Evolutionary conservation across 2,329 filamentous ascomycete species (phyloP), one percentile per base, ranked within the genome.

Genomic region (Penicillium vulpinum): DNA sequence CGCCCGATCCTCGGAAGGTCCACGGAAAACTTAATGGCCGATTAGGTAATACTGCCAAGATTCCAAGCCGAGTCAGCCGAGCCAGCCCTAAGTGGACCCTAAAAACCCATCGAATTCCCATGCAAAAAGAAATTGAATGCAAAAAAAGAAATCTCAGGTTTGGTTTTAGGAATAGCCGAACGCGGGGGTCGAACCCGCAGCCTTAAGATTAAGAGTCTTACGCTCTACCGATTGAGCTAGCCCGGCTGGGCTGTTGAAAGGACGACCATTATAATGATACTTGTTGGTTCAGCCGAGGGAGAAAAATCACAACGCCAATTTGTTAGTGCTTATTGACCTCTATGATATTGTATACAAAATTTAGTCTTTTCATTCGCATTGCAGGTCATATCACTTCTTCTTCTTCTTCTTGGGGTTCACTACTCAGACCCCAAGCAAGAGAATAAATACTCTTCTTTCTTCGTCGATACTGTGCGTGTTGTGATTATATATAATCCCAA

Each of bases 151-250:
- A 53, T 46, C 58, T 55, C 38, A 35, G 18, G 39, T 31, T 57
- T 45, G 22, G 53, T 56, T 58, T 62, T 61, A 64, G 60, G 60
- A 64, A 66, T 60, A 75, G 72, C 73, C 73, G 65, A 73, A 75
- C 71, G 72, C 70, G 73, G 72, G 73, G 73, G 67, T 75, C 69
- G 73, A 75, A 75, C 73, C 71, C 73, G 70, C 73, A 75, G 66
- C 73, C 73, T 75, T 75, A 72, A 73, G 73, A 72, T 73, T 77
- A 80, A 78, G 74, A 79, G 75, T 75, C 77, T 77, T 77, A 79
- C 72, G 73, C 72, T 75, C 72, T 79, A 75, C 70, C 76, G 75
- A 78, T 78, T 79, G 76, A 78, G 76, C 76, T 78, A 78, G 73
- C 75, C 75, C 69, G 70, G 76, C 76, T 55, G 47, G 40, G 36